Evolutionary conservation across 169 alveolate species (phyloP), one percentile per base, ranked within the genome.

Genomic region (Cryptosporidium ubiquitum): DNA sequence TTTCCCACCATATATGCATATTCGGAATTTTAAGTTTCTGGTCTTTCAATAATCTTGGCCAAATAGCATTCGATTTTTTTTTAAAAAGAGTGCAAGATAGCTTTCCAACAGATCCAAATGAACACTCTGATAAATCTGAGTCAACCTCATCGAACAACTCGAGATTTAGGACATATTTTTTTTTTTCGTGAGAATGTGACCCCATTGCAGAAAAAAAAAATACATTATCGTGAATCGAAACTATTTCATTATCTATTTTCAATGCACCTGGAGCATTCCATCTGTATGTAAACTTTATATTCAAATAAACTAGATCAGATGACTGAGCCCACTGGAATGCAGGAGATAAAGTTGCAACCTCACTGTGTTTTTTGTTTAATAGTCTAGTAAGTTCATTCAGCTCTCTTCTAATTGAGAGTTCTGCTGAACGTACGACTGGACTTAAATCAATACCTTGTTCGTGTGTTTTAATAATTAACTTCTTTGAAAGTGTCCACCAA

Each of bases 281-380:
- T 74, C 99, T 92, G 58, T 96, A 96, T 2, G 99, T 96, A 92
- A 96, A 97, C 92, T 97, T 97, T 37, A 97, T 92, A 64, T 93
- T 94, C 20, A 97, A 89, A 71, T 93, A 96, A 18, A 97, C 92
- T 52, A 94, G 93, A 68, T 95, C 93, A 26, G 97, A 95, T 33
- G 97, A 94, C 91, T 97, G 97, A 14, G 99, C 99, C 99, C 99
- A 97, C 91, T 96, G 98, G 86, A 96, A 96, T 37, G 99, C 99
- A 29, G 99, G 99, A 31, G 96, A 93, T 52, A 97, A 64, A 58
- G 84, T 68, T 33, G 79, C 84, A 14, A 86, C 69, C 69, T 68
- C 91, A 44, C 69, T 73, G 31, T 70, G 86, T 39, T 64, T 58
- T 68, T 71, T 79, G 44, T 89, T 92, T 58, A 92, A 31, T n/a